Base-by-base conservation (phyloP, 1,139 yeast genomes). In the Keqinozyma sinolaborantium region DNA sequence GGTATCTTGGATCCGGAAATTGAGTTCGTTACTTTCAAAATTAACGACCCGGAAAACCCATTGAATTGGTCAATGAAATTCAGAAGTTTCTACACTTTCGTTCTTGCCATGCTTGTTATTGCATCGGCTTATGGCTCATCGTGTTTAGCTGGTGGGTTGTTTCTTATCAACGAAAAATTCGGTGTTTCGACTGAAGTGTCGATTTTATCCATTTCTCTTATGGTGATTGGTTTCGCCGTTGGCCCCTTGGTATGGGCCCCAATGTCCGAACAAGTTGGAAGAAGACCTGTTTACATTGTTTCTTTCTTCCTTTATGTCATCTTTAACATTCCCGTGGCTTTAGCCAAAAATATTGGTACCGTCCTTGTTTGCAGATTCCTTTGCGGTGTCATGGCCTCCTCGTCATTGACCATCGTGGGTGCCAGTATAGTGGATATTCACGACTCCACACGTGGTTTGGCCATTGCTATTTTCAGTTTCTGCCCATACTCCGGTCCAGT, bases 401-500 rank as follows among this genome's bases (percentile, higher is more conserved):
- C 95, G 10, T 95, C 94, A 19, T 70, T 88, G 33, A 81, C 92
- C 30, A 71, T 85, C 34, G 95, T 87, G 33, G 95, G 95, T 53
- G 96, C 95, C 30, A 82, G 95, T 27, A 75, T 88, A 41, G 94
- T 94, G 31, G 97, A 88, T 60, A 74, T 88, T 65, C 83, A 83
- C 35, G 71, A 77, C 28, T 84, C 79, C 45, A 77, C 88, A 2
- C 74, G 96, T 64, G 95, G 95, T 45, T 74, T 81, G 50, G 95
- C 95, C 21, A 87, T 87, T 60, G 95, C 95, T 0, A 82, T 83
- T 48, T 88, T 87, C 55, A 87, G 95, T 20, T 87, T 87, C 50
- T 90, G 95, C 35, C 97, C 97, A 3, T 87, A 87, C 57, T 81
- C 92, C 33, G 96, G 95, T 30, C 96, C 97, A 0, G 95, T 85